Percentiles rank a stretch among this genome's conserved stretches.
These are phyloP conservation scores for Sarcomyxa edulis DNA, from an alignment of 768 basidiomycete genomes.

Conservation along the genomic window DNA sequence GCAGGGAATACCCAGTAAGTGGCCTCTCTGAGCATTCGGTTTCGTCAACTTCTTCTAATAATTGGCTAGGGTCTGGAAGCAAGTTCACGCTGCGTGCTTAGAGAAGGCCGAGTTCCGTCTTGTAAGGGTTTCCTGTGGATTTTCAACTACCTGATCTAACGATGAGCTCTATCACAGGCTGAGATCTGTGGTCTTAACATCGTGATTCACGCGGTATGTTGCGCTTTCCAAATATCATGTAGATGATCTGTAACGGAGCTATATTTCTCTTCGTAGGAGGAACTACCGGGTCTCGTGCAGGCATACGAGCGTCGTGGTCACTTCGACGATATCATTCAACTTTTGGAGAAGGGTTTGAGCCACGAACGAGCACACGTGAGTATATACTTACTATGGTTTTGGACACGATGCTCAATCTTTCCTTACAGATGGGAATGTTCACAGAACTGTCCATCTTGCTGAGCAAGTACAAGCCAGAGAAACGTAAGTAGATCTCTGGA, in stretches of 20 bases:
- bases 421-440: constrained; percentile 86
- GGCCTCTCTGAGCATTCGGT: neutral
- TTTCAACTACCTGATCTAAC: neutral
- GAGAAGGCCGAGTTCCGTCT: constrained; percentile 96
- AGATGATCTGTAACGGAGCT: constrained; percentile 14
- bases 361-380: constrained; percentile 83
- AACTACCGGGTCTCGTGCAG: constrained; percentile 65
- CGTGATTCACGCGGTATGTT: constrained; percentile 80
- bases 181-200: constrained; percentile 99
- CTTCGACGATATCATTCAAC: constrained; percentile 88
- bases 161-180: constrained; percentile 47
- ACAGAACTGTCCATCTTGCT: constrained; percentile 89
- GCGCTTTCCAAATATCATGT: constrained; percentile 9
- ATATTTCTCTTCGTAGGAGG: constrained; percentile 50
- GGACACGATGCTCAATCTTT: neutral
- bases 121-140: constrained; percentile 28
- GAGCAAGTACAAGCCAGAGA: constrained; percentile 93
- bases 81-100: constrained; percentile 97
- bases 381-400: neutral
- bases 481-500: constrained; percentile 54
- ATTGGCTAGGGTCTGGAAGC: constrained; percentile 89
- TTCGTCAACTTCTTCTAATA: constrained; percentile 7
- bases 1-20: constrained; percentile 96
- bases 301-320: constrained; percentile 89
- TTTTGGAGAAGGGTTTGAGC: constrained; percentile 93